Conservation (phyloP, 768 basidiomycete genomes). For the Tephrocybe sp. region DNA sequence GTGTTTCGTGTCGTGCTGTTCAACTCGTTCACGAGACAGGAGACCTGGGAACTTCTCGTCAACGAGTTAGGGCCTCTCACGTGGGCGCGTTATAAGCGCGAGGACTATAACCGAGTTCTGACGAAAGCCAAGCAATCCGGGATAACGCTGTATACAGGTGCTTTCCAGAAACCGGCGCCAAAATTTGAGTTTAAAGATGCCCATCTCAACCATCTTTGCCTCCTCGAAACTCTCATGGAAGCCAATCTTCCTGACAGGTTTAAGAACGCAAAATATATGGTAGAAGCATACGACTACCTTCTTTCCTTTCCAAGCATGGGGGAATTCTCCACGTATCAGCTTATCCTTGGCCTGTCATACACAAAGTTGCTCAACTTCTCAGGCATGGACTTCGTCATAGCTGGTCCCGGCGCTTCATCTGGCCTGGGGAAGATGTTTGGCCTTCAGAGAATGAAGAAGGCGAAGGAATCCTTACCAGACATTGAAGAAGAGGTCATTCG, state of each 20-base stretch:
- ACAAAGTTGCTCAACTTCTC: conserved; percentile 58
- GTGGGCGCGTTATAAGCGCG: conserved; percentile 57
- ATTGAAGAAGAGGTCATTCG: conserved; percentile 61
- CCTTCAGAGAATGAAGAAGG: conserved; percentile 28
- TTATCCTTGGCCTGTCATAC: conserved; percentile 60
- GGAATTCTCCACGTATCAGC: conserved; percentile 73
- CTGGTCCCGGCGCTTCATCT: conserved; percentile 65
- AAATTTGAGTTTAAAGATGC: conserved; percentile 44
- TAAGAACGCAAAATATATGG: conserved; percentile 49
- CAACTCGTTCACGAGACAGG: conserved; percentile 68
- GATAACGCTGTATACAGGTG: conserved; percentile 59
- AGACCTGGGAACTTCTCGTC: conserved; percentile 67
- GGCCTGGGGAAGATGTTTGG: conserved; percentile 74
- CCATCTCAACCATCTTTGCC: conserved; percentile 62
- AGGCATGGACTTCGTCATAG: conserved; percentile 66
- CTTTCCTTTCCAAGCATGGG: conserved; percentile 69
- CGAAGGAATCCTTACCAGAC: conserved; percentile 26
- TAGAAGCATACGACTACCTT: conserved; percentile 63
- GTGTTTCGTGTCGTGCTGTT: conserved; percentile 73
- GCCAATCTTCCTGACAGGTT: conserved; percentile 51
- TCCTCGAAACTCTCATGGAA: conserved; percentile 62
- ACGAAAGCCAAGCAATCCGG: conserved; percentile 35
- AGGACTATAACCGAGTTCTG: conserved; percentile 55
- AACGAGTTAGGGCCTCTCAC: conserved; percentile 54
- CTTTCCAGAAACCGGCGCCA: conserved; percentile 74